phyloP scores from a whole-genome alignment of 1,139 yeast genomes.

The Petasospora fabianii region DNA sequence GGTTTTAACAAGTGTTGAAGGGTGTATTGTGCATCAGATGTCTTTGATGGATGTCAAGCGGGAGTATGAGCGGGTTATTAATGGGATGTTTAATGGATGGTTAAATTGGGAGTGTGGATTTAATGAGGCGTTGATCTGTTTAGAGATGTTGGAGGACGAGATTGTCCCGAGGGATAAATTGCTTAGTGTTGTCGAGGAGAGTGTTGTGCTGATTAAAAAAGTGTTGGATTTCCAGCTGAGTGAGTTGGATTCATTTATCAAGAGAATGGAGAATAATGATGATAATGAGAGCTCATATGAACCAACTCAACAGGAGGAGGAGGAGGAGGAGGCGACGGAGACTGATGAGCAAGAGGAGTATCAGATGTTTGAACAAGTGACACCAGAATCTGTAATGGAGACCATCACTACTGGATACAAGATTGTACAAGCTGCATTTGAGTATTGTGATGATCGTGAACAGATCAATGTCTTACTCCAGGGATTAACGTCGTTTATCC shows the following conservation, averaged over 20 bases:
- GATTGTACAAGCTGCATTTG: conserved; percentile 28
- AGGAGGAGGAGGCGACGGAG: not conserved
- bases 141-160: conserved; percentile 40
- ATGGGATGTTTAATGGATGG: conserved; percentile 13
- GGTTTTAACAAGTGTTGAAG: conserved; percentile 35
- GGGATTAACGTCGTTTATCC: conserved; percentile 24
- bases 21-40: conserved; percentile 31
- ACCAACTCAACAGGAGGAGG: conserved; percentile 1
- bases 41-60: conserved; percentile 35
- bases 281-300: not conserved
- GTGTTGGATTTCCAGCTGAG: conserved; percentile 23
- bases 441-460: conserved; percentile 20
- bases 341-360: conserved; percentile 13
- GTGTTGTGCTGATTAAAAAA: conserved; percentile 12
- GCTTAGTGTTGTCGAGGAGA: conserved; percentile 10
- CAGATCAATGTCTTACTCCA: conserved; percentile 22
- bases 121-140: conserved; percentile 43
- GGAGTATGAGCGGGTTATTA: conserved; percentile 25
- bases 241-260: conserved; percentile 24
- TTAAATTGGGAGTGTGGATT: conserved; percentile 41
- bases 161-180: conserved; percentile 15
- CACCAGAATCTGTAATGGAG: conserved; percentile 30
- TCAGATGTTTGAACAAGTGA: conserved; percentile 26
- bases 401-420: conserved; percentile 28
- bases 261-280: conserved; percentile 11